Evolutionary conservation across 768 basidiomycete species (phyloP).

Genomic region (Tephrocybe sp.): DNA sequence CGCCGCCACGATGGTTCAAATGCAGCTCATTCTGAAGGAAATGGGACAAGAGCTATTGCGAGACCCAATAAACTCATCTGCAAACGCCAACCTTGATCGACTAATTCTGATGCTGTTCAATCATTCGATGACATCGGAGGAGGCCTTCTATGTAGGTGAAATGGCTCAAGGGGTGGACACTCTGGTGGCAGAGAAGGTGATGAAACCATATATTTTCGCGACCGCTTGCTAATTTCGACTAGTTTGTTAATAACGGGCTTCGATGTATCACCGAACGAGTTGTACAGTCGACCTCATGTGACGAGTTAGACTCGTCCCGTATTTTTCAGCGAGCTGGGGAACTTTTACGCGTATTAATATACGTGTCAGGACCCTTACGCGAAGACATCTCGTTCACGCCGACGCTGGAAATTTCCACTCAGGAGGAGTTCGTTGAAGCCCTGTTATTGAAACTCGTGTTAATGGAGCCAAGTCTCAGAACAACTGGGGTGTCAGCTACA

Average conservation of each 20-base stretch:
- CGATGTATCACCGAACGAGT: conserved; percentile 60
- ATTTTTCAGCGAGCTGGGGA: conserved; percentile 59
- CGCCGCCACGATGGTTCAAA: conserved; percentile 74
- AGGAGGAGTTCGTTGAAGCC: conserved; percentile 54
- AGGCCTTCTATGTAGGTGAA: conserved; percentile 82
- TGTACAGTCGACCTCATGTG: conserved; percentile 27
- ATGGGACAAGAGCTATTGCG: conserved; percentile 65
- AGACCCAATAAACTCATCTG: conserved; percentile 50
- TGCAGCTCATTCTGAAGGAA: conserved; percentile 73
- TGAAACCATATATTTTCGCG: conserved; percentile 1
- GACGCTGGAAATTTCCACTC: conserved; percentile 49
- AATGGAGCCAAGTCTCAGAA: conserved; percentile 34
- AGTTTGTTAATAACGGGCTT: conserved; percentile 79
- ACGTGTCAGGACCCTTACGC: conserved; percentile 66
- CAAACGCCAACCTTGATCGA: conserved; percentile 63
- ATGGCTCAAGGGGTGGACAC: conserved; percentile 70
- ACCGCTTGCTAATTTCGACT: neutral
- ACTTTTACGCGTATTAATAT: conserved; percentile 64
- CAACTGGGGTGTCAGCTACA: conserved; percentile 17
- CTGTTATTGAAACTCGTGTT: conserved; percentile 45
- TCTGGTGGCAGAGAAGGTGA: conserved; percentile 66
- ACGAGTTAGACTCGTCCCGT: conserved; percentile 25
- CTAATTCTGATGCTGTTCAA: conserved; percentile 67
- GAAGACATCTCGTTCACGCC: conserved; percentile 40
- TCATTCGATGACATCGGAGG: conserved; percentile 71